These are phyloP conservation scores for Aeschynomene evenia DNA, from an alignment of 306 rosid genomes.

Conservation along the genomic window DNA sequence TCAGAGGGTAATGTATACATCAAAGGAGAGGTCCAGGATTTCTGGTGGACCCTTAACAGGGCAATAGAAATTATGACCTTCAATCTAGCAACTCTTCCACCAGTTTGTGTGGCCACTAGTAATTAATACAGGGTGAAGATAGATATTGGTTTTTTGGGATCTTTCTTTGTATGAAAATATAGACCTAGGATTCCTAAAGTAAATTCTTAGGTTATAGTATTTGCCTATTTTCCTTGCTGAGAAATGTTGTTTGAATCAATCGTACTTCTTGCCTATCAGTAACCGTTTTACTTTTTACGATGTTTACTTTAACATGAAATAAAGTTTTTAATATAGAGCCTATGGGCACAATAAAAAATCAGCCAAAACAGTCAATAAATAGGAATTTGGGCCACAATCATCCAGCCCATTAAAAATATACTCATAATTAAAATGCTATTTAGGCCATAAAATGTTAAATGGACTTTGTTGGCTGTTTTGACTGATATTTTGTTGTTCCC, in stretches of 20 bases:
- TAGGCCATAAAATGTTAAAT: too few relatives aligned
- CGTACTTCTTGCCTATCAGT: background rate
- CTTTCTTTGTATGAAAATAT: background rate
- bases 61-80: constrained; percentile 29
- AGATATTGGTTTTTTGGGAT: background rate
- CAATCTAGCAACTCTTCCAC: constrained; percentile 3
- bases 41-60: constrained; percentile 30
- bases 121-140: background rate
- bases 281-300: too few relatives aligned
- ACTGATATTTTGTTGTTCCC: too few relatives aligned
- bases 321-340: too few relatives aligned
- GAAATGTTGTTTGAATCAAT: constrained; percentile 10
- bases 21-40: constrained; percentile 30
- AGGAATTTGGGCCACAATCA: too few relatives aligned
- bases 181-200: constrained; percentile 8
- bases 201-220: background rate
- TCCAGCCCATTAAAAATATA: too few relatives aligned
- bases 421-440: too few relatives aligned
- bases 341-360: too few relatives aligned
- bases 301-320: too few relatives aligned
- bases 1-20: constrained; percentile 33
- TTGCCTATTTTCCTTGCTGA: background rate
- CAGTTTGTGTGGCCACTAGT: constrained; percentile 6
- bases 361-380: too few relatives aligned
- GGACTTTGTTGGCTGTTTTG: too few relatives aligned